Percentiles rank a stretch among this genome's conserved stretches.
phyloP scores from a whole-genome alignment of 2,329 filamentous ascomycete genomes.

The Myrmaecium sp. region DNA sequence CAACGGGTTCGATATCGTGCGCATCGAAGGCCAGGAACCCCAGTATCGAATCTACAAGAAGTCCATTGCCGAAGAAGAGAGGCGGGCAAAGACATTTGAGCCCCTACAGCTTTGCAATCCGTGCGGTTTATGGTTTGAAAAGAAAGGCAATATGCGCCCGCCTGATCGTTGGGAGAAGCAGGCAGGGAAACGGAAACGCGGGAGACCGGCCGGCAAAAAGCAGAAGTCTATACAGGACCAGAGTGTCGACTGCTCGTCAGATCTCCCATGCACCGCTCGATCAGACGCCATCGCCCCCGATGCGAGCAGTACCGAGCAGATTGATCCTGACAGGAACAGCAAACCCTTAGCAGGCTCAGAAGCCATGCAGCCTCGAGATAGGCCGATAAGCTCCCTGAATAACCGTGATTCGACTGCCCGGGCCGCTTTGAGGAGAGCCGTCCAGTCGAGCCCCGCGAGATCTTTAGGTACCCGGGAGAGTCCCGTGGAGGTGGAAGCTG shows the following conservation, averaged over 20 bases:
- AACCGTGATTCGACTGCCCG: no score
- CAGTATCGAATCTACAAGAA: slow-evolving; percentile 69
- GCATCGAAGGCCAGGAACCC: slow-evolving; percentile 45
- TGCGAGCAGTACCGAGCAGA: no score
- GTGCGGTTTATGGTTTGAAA: slow-evolving; percentile 88
- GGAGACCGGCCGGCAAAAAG: slow-evolving; percentile 17
- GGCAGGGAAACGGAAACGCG: slow-evolving; percentile 25
- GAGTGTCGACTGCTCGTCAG: slow-evolving; percentile 11
- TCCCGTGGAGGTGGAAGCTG: slow-evolving; percentile 31
- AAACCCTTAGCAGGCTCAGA: no score
- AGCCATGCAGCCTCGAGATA: no score
- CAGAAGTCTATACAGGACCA: slow-evolving; percentile 9
- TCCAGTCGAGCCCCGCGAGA: slow-evolving; percentile 44
- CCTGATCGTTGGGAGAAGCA: slow-evolving; percentile 56
- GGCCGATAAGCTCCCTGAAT: no score
- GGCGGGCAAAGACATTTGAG: slow-evolving; percentile 40
- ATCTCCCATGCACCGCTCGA: slow-evolving; percentile 31
- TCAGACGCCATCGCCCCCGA: no score
- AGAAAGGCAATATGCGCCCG: slow-evolving; percentile 72
- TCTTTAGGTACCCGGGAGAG: slow-evolving; percentile 29
- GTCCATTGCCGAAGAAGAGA: slow-evolving; percentile 46
- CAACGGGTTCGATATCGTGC: slow-evolving; percentile 57
- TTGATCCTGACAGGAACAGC: no score
- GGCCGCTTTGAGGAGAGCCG: slow-evolving; percentile 36
- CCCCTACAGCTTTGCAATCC: slow-evolving; percentile 79